phyloP scores from a whole-genome alignment of 129 eudicot species.

The Smallanthus sonchifolius region DNA sequence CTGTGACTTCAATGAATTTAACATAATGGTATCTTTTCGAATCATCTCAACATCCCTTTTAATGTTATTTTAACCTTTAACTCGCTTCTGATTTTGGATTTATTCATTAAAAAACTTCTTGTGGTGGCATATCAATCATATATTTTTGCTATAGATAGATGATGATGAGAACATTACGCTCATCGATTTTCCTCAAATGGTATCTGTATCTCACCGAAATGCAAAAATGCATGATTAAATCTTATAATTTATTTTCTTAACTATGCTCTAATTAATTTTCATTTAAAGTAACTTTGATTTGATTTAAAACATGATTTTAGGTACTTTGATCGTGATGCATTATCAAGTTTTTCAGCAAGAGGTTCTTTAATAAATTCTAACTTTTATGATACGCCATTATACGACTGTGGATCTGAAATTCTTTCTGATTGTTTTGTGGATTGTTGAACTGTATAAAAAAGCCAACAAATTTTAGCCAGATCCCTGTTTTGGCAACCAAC shows the following conservation, averaged over 20 bases:
- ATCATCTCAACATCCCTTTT: too few relatives aligned
- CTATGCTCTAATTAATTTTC: conserved; percentile 1
- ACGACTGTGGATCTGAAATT: too few relatives aligned
- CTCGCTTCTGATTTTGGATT: background rate
- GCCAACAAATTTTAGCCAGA: background rate
- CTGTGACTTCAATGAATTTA: conserved; percentile 92
- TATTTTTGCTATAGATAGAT: conserved; percentile 57
- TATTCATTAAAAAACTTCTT: too few relatives aligned
- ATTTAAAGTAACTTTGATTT: background rate
- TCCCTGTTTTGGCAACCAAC: background rate
- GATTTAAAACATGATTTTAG: conserved; percentile 30
- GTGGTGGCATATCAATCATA: background rate
- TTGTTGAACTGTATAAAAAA: background rate
- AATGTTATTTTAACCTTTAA: too few relatives aligned
- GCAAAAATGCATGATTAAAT: conserved; percentile 64
- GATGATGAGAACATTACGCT: conserved; percentile 86
- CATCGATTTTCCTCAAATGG: conserved; percentile 98
- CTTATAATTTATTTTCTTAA: conserved; percentile 1
- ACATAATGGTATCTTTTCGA: background rate
- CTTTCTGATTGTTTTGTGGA: background rate
- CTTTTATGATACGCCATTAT: background rate
- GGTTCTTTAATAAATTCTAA: conserved; percentile 17
- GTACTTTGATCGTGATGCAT: conserved; percentile 93
- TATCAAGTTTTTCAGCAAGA: conserved; percentile 68
- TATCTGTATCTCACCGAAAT: conserved; percentile 83